phyloP scores from a whole-genome alignment of 73 alveolate genomes.

The Tetrahymena thermophila region DNA sequence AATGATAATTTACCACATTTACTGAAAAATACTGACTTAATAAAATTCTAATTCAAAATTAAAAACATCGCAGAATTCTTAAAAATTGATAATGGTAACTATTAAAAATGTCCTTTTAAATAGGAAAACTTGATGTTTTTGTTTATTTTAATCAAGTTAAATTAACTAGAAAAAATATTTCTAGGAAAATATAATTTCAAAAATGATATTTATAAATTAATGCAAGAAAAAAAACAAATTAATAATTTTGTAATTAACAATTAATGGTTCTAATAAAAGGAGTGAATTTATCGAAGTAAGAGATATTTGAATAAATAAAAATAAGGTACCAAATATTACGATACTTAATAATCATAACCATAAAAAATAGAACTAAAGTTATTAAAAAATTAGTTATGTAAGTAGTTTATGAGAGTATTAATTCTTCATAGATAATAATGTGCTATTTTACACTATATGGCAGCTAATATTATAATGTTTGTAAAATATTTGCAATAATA shows the following conservation, averaged over 20 bases:
- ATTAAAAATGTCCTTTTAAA: no score
- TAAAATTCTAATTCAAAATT: no score
- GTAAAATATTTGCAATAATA: background rate
- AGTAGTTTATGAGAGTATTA: background rate
- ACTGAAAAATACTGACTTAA: no score
- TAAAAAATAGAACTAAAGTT: background rate
- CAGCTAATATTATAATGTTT: background rate
- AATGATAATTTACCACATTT: no score
- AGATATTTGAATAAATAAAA: background rate
- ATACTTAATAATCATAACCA: background rate
- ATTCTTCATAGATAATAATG: background rate
- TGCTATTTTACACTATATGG: background rate
- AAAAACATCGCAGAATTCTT: no score
- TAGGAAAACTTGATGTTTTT: no score
- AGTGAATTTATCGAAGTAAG: background rate
- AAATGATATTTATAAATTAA: no score
- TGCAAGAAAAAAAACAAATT: background rate
- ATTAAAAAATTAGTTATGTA: background rate
- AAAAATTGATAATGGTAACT: no score
- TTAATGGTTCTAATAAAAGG: background rate
- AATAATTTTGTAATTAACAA: no score
- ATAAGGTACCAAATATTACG: background rate
- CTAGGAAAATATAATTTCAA: no score
- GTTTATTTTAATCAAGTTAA: no score
- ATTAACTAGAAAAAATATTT: no score